phyloP scores from a whole-genome alignment of 1,284 basidiomycete genomes.

The Leccinum pachyderme region DNA sequence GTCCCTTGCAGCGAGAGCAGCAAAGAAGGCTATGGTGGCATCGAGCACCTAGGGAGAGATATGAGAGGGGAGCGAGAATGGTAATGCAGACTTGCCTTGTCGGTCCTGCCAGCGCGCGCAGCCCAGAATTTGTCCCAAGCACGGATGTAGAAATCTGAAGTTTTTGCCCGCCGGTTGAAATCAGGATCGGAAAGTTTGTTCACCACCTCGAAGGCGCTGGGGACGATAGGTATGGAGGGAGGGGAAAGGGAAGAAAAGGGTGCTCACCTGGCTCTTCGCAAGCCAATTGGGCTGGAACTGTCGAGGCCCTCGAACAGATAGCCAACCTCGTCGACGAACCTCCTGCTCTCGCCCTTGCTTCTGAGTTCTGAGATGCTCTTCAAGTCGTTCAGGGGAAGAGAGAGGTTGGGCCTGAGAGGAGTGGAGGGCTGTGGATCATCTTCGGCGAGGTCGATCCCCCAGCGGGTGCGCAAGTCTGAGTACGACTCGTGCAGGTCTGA shows the following conservation, averaged over 20 bases:
- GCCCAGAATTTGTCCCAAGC: conserved; percentile 63
- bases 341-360: conserved; percentile 72
- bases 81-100: conserved; percentile 45
- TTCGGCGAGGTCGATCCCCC: conserved; percentile 74
- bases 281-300: conserved; percentile 44
- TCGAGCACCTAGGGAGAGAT: conserved; percentile 34
- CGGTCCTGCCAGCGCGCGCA: conserved; percentile 57
- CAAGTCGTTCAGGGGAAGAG: conserved; percentile 58
- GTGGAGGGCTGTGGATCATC: conserved; percentile 50
- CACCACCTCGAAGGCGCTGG: conserved; percentile 70
- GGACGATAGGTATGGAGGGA: conserved; percentile 5
- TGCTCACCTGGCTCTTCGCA: conserved; percentile 63
- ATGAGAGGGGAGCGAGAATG: not conserved
- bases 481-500: conserved; percentile 66
- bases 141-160: conserved; percentile 63
- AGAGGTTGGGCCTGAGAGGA: conserved; percentile 27
- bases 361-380: conserved; percentile 78
- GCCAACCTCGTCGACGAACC: conserved; percentile 77
- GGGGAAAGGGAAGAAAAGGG: not conserved
- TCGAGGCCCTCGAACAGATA: conserved; percentile 79
- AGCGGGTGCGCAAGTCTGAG: conserved; percentile 60
- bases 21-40: conserved; percentile 55
- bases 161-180: conserved; percentile 72
- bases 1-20: conserved; percentile 58
- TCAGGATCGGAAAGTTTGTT: conserved; percentile 68